Conservation (phyloP, 495 filamentous ascomycete genomes). For the Cercophora newfieldiana region DNA sequence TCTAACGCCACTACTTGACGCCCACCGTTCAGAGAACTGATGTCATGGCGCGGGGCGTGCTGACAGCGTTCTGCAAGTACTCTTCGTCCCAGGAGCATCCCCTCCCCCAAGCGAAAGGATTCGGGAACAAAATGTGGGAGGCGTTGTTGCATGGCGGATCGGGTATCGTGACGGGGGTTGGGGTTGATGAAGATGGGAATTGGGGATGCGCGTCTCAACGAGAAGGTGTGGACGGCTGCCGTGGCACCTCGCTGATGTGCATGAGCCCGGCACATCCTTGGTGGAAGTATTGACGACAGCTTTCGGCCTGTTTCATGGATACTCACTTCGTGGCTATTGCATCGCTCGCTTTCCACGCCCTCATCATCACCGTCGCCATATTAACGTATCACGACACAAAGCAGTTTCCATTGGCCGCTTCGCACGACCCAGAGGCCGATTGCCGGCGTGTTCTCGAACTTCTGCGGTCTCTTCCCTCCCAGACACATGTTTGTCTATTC, state of each 20-base stretch:
- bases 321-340: background rate
- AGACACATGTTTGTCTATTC: background rate
- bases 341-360: background rate
- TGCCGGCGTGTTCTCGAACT: background rate
- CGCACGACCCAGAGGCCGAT: background rate
- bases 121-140: background rate
- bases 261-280: background rate
- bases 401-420: background rate
- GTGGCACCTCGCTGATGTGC: constrained; percentile 6
- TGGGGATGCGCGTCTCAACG: background rate
- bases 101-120: background rate
- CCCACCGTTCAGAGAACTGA: background rate
- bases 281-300: background rate
- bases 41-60: background rate
- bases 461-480: background rate
- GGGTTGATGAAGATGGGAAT: background rate
- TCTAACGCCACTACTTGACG: background rate
- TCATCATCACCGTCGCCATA: background rate
- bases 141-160: background rate
- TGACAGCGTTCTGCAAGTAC: background rate
- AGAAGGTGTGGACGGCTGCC: constrained; percentile 5
- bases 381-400: background rate
- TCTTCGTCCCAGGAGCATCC: background rate
- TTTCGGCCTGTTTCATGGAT: constrained; percentile 1
- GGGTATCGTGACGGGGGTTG: background rate